Evolutionary conservation across 2,329 filamentous ascomycete species (phyloP), one percentile per base, ranked within the genome.

Genomic region (Thelonectria discophora): DNA sequence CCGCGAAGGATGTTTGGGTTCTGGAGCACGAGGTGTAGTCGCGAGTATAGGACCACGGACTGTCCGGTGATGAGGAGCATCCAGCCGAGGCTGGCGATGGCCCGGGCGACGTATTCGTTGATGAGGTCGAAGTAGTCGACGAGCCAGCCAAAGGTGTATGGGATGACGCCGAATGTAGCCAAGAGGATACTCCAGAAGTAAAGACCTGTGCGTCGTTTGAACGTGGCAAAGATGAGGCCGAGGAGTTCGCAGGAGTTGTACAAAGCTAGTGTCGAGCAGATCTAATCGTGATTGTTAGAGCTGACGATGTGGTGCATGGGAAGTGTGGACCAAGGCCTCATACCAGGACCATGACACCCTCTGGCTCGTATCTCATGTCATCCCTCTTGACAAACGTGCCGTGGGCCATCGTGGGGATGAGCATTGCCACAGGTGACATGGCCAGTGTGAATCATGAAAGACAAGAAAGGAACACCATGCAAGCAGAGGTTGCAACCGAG

Each of bases 11-110:
- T 73, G 2, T 74, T 73, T 5, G 79, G 54, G 77, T 85, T 82
- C 17, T 79, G 79, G 3, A 86, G 76, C 13, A 89, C 80, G 3
- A 89, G 78, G 68, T 88, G 85, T 0, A 89, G 79, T 2, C 87
- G 81, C 2, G 86, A 88, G 75, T 86, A 89, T 2, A 89, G 76
- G 1, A 89, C 86, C 8, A 88, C 66, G 0, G 82, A 82, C 68
- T 88, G 85, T 0, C 86, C 86, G 3, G 85, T 86, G 0, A 88
- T 81, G 83, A 88, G 86, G 2, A 59, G 65, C 4, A 69, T 65
- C 73, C 73, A 74, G 13, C 70, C 71, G 6, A 65, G 45, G 13
- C 67, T 66, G 18, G 69, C 69, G 2, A 70, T 54, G 5, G 65
- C 66, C 39, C 70, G 59, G 24, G 48, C 59, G 20, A 56, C 10